These are phyloP conservation scores for Acer campestre DNA, from an alignment of 345 rosid species.

Conservation along the genomic window DNA sequence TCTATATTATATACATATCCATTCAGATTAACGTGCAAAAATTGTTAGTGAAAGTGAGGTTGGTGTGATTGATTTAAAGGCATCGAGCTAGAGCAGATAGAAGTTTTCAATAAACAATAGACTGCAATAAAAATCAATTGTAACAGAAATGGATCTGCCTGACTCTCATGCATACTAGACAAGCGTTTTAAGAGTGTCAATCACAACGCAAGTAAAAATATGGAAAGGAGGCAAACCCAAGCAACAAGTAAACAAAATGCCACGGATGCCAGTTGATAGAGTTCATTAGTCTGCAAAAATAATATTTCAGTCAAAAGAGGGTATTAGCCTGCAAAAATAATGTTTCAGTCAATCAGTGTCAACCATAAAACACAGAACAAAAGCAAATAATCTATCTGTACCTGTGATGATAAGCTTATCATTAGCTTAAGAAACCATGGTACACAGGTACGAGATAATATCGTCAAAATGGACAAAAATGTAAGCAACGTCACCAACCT, in stretches of 20 bases:
- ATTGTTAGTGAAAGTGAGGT: background rate
- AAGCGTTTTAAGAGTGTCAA: background rate
- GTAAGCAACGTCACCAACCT: conserved; percentile 74
- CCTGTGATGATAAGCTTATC: conserved; percentile 90
- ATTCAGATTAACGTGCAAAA: background rate
- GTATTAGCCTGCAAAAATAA: conserved; percentile 64
- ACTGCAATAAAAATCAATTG: background rate
- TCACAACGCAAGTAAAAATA: conserved; percentile 22
- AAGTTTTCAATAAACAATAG: background rate
- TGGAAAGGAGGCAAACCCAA: conserved; percentile 70
- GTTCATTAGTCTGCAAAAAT: conserved; percentile 89
- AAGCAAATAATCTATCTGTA: conserved; percentile 26
- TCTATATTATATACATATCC: conserved; percentile 12
- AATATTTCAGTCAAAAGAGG: conserved; percentile 54
- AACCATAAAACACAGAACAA: conserved; percentile 12
- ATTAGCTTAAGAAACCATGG: conserved; percentile 89
- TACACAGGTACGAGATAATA: conserved; percentile 73
- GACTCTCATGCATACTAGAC: background rate
- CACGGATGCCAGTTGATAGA: conserved; percentile 93
- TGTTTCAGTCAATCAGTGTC: conserved; percentile 22
- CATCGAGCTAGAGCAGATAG: conserved; percentile 2
- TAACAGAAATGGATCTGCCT: background rate
- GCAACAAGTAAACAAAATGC: conserved; percentile 99
- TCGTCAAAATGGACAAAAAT: conserved; percentile 68
- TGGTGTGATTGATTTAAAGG: background rate